Conservation (phyloP, 2,329 filamentous ascomycete species). For the Sporothrix inflata region DNA sequence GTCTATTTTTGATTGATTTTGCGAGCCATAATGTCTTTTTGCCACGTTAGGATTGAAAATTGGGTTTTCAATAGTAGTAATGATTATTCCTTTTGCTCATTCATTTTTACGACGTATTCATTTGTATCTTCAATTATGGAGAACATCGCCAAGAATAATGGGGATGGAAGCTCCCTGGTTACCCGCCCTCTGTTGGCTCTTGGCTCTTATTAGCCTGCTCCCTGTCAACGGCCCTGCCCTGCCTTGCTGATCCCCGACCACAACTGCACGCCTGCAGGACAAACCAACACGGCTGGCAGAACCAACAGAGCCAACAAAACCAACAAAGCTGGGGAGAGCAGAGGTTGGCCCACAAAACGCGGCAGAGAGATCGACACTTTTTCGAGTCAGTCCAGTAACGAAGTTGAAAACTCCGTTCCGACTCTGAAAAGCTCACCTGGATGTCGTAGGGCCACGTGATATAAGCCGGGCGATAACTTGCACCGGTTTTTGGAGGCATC, state of each 20-base stretch:
- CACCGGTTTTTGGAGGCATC: not conserved
- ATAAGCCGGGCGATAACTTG: not conserved
- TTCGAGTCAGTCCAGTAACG: too few species aligned
- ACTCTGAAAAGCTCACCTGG: too few species aligned
- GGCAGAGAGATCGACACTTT: not conserved
- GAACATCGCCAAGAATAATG: not conserved
- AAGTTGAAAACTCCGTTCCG: too few species aligned
- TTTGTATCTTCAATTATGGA: not conserved
- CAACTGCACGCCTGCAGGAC: slow-evolving; percentile 6
- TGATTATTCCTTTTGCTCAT: not conserved
- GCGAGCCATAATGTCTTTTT: slow-evolving; percentile 15
- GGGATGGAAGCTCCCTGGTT: not conserved
- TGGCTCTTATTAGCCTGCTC: not conserved
- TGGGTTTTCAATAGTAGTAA: not conserved
- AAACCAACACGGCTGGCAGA: not conserved
- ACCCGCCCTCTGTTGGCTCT: not conserved
- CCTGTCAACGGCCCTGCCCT: not conserved
- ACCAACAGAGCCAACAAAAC: not conserved
- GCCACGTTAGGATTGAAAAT: slow-evolving; percentile 4
- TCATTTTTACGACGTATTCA: not conserved
- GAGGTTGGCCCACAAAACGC: not conserved
- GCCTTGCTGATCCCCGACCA: not conserved
- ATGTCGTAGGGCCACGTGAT: not conserved
- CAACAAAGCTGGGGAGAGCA: not conserved
- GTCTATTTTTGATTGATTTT: not conserved